Base-by-base conservation (phyloP, 352 stramenopile species). In the Phytophthora aleatoria region DNA sequence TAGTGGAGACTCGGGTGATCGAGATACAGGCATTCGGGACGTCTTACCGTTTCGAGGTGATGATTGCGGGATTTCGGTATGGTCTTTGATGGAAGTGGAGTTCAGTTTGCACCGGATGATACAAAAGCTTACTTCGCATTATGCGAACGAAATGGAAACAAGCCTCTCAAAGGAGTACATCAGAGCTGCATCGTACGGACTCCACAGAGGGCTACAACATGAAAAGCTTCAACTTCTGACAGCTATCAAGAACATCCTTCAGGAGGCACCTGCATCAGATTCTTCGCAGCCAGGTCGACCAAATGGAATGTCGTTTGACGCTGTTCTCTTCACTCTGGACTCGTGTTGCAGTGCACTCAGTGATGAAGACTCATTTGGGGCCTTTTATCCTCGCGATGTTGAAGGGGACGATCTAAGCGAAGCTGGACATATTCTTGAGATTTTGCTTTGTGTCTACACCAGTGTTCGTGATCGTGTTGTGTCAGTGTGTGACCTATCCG, bases 51-150 rank as follows among this genome's bases (percentile, higher is more conserved):
- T 61, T 51, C n/a, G 10, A 38, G 31, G 3, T 42, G 55, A 59
- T 38, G 44, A 68, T 36, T 43, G n/a, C 13, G 35, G 33, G 3
- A 55, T 68, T 47, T 81, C 79, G 0, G 33, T 85, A 31, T 88
- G 79, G 79, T 71, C 64, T 16, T 65, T 88, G 35, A 70, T 88
- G 44, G 79, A 88, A 65, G 62, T 84, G 30, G 74, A 84, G 49
- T 83, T 88, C n/a, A 77, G 65, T 42, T 61, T 88, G 26, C 64
- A 86, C 41, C 75, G 79, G 10, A 67, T 88, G 63, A 27, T 83
- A 15, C 74, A 74, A 11, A 85, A 79, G 47, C 24, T 81, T 42
- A 28, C 64, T 38, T 54, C 62, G 12, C 67, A 66, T 7, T 69
- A 66, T 30, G 35, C 52, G 15, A 76, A 60, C 8, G 52, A 76